Base-by-base conservation (phyloP, 371 early-diverging fungal genomes). In the Syncephalastrum racemosum region DNA sequence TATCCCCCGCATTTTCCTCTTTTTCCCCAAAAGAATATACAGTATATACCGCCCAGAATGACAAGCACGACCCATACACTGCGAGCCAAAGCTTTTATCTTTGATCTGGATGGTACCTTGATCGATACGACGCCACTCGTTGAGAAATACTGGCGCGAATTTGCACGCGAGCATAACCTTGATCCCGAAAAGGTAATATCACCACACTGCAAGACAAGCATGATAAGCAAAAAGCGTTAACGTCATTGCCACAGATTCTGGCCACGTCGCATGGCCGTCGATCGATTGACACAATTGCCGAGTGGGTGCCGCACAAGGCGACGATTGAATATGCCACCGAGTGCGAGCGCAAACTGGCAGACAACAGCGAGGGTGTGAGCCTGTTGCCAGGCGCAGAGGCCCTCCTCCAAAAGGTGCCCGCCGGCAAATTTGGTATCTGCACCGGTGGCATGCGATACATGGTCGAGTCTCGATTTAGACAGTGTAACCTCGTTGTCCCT, bases 101-200 rank as follows among this genome's bases (percentile, higher is more conserved):
- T 76, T 59, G 80, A 79, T 49, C 59, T 79, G 18, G 80, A 79
- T 61, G 76, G 77, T 15, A 79, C 80, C 12, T 41, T 79, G 10
- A 74, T 79, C 51, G 80, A 79, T 57, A 76, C 80, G 1, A 79
- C 80, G 0, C 73, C 76, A 12, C 49, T 65, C 5, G 77, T 79
- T 4, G 56, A 70, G n/a, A 54, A 63, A n/a, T 68, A 67, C 36
- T 79, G 80, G 80, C 63, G 65, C 10, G 41, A 54, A 16, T 59
- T 74, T 58, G 80, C 80, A 3, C 36, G 22, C 1, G 56, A 74
- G 43, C 61, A 79, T 23, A 64, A 63, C n/a, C 43, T 79, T n/a
- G 71, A 79, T 36, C 60, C 72, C 25, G 66, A 64, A 31, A 59
- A 78, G 68, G 79, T 77, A 65, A 68, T 74, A n/a, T n/a, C n/a